Percentiles rank a stretch among this genome's conserved stretches.
phyloP scores from a whole-genome alignment of 2,329 filamentous ascomycete genomes.

The Neofusicoccum kwambonambiense region DNA sequence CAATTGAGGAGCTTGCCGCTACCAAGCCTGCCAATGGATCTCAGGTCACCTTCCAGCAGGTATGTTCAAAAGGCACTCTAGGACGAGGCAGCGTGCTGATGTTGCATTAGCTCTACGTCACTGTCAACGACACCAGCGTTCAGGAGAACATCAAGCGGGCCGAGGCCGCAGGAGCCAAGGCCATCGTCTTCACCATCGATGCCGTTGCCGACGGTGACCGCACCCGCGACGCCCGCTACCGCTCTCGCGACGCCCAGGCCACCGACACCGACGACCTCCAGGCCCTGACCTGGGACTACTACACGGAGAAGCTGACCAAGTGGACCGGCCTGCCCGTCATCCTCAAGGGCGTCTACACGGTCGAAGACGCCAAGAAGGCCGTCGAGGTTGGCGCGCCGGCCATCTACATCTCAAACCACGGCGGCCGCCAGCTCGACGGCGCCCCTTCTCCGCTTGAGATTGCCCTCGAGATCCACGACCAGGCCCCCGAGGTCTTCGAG shows the following conservation, averaged over 20 bases:
- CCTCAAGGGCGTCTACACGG: slow-evolving; percentile 42
- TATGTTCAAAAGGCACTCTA: neutral
- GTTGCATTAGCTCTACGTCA: slow-evolving; percentile 41
- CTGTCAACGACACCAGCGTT: slow-evolving; percentile 32
- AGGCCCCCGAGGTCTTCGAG: slow-evolving; percentile 40
- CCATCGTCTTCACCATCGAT: slow-evolving; percentile 43
- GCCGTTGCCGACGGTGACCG: slow-evolving; percentile 40
- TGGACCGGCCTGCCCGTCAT: slow-evolving; percentile 40
- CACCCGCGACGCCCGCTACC: slow-evolving; percentile 36
- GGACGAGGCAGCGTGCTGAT: slow-evolving; percentile 22
- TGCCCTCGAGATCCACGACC: slow-evolving; percentile 69
- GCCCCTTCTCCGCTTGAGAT: slow-evolving; percentile 70
- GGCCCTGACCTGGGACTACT: slow-evolving; percentile 34
- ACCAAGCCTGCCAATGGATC: slow-evolving; percentile 22
- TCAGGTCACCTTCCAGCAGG: slow-evolving; percentile 13
- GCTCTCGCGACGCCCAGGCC: slow-evolving; percentile 32
- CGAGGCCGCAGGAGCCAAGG: slow-evolving; percentile 38
- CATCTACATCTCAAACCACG: slow-evolving; percentile 44
- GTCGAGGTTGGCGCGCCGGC: slow-evolving; percentile 38
- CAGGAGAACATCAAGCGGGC: slow-evolving; percentile 33
- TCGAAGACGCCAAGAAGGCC: slow-evolving; percentile 39
- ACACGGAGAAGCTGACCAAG: slow-evolving; percentile 32
- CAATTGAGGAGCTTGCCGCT: slow-evolving; percentile 33
- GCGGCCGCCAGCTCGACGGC: slow-evolving; percentile 43
- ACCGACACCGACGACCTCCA: slow-evolving; percentile 30